Evolutionary conservation across 441 rosid species (phyloP).

Genomic region (Populus tomentosa): DNA sequence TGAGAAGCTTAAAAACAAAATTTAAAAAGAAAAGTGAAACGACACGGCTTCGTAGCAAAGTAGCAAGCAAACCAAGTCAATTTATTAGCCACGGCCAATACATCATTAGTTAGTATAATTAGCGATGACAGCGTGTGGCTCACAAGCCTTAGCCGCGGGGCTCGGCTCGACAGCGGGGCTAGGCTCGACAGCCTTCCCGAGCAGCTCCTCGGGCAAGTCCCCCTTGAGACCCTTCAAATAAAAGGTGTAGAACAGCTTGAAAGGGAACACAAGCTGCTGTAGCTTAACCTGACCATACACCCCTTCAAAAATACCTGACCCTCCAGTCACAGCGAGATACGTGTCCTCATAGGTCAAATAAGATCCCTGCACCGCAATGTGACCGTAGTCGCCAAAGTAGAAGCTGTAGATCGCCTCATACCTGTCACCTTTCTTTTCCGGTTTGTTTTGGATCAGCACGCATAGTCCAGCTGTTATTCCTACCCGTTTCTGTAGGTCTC

Average conservation of each 20-base stretch:
- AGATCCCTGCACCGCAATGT: slow-evolving; percentile 61
- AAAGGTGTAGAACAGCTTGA: too few relatives aligned
- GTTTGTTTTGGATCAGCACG: slow-evolving; percentile 58
- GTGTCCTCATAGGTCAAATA: slow-evolving; percentile 75
- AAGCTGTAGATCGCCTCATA: slow-evolving; percentile 73
- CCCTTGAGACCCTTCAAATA: too few relatives aligned
- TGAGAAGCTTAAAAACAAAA: too few relatives aligned
- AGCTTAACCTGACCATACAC: too few relatives aligned
- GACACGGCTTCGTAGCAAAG: too few relatives aligned
- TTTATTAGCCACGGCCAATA: neutral
- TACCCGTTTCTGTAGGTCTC: slow-evolving; percentile 63
- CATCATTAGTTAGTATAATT: slow-evolving; percentile 43
- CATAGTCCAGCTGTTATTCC: slow-evolving; percentile 77
- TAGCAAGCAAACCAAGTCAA: too few relatives aligned
- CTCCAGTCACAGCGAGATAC: slow-evolving; percentile 65
- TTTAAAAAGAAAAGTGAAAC: too few relatives aligned
- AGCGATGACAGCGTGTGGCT: slow-evolving; percentile 41
- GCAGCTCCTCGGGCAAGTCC: slow-evolving; percentile 54
- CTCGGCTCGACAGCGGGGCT: slow-evolving; percentile 47
- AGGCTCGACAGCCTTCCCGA: slow-evolving; percentile 50
- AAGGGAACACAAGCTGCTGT: too few relatives aligned
- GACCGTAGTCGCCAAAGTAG: slow-evolving; percentile 75
- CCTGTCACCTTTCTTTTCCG: slow-evolving; percentile 68
- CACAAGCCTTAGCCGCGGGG: slow-evolving; percentile 53
- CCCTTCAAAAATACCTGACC: slow-evolving; percentile 59